These are phyloP conservation scores for Heracleum sosnowskyi DNA, from an alignment of 129 eudicot genomes.

Conservation along the genomic window DNA sequence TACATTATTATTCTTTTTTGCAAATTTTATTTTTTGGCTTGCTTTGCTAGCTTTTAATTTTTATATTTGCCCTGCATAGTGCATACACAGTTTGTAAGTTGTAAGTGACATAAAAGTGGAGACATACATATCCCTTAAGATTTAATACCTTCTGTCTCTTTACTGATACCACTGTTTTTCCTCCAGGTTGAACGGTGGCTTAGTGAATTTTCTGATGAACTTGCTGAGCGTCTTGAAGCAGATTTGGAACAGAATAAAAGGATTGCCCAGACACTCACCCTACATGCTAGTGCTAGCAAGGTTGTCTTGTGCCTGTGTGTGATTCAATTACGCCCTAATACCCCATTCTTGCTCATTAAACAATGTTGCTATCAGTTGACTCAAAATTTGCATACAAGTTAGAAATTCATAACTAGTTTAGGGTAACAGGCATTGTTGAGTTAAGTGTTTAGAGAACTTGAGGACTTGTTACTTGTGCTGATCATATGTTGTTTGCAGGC, in stretches of 20 bases:
- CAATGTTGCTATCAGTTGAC: background rate
- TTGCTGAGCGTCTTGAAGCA: constrained; percentile 70
- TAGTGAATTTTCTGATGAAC: constrained; percentile 79
- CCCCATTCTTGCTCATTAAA: constrained; percentile 4
- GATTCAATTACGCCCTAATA: background rate
- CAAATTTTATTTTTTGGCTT: background rate
- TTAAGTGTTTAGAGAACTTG: background rate
- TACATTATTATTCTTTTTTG: background rate
- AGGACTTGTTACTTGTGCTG: background rate
- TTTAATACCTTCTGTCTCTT: background rate
- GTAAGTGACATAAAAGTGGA: background rate
- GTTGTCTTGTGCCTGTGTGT: constrained; percentile 20
- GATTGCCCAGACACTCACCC: constrained; percentile 78
- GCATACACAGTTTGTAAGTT: background rate
- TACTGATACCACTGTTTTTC: constrained; percentile 6
- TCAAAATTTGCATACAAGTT: background rate
- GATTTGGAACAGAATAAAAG: constrained; percentile 82
- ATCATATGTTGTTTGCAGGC: constrained; percentile 31
- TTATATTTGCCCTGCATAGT: background rate
- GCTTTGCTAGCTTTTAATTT: background rate
- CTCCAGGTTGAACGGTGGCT: constrained; percentile 83
- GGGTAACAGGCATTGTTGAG: background rate
- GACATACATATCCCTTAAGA: background rate
- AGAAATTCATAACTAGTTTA: background rate
- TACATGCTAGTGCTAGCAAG: constrained; percentile 77